phyloP scores from a whole-genome alignment of 306 rosid genomes.

The Pterocarpus macrocarpus region DNA sequence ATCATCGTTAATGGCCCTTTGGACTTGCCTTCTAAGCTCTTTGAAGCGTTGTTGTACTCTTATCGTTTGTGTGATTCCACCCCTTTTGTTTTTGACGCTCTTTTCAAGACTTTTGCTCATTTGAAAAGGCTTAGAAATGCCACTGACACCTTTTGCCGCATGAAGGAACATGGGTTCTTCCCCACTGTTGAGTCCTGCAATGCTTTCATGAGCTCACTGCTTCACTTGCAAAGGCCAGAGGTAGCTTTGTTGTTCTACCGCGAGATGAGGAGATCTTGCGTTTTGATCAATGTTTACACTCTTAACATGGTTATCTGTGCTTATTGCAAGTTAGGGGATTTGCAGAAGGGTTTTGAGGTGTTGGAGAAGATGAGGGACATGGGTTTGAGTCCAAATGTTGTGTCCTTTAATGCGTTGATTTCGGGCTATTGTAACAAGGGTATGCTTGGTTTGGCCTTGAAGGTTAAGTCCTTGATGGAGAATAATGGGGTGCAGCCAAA shows the following conservation, averaged over 20 bases:
- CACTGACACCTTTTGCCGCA: slow-evolving; percentile 61
- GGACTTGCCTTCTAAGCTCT: slow-evolving; percentile 61
- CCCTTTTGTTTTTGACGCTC: slow-evolving; percentile 70
- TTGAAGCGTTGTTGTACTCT: slow-evolving; percentile 66
- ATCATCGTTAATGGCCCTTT: slow-evolving; percentile 47
- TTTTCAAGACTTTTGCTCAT: slow-evolving; percentile 84
- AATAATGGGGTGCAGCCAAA: slow-evolving; percentile 63
- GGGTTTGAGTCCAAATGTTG: slow-evolving; percentile 75
- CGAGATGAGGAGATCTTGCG: slow-evolving; percentile 57
- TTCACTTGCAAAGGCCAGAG: slow-evolving; percentile 65
- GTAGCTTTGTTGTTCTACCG: slow-evolving; percentile 63
- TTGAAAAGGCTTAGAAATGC: slow-evolving; percentile 70
- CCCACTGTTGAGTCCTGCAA: slow-evolving; percentile 82
- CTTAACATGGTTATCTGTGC: slow-evolving; percentile 77
- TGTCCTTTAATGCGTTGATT: slow-evolving; percentile 73
- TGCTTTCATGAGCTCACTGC: slow-evolving; percentile 73
- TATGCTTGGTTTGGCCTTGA: slow-evolving; percentile 64
- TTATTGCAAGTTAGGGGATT: slow-evolving; percentile 69
- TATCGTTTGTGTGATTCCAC: slow-evolving; percentile 74
- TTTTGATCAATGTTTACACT: slow-evolving; percentile 73
- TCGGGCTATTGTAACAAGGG: slow-evolving; percentile 79
- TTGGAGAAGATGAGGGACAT: slow-evolving; percentile 69
- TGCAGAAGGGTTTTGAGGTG: slow-evolving; percentile 64
- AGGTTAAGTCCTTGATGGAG: slow-evolving; percentile 65
- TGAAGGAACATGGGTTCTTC: slow-evolving; percentile 81